phyloP scores from a whole-genome alignment of 2,329 filamentous ascomycete species.

The Passalora sequoiae region DNA sequence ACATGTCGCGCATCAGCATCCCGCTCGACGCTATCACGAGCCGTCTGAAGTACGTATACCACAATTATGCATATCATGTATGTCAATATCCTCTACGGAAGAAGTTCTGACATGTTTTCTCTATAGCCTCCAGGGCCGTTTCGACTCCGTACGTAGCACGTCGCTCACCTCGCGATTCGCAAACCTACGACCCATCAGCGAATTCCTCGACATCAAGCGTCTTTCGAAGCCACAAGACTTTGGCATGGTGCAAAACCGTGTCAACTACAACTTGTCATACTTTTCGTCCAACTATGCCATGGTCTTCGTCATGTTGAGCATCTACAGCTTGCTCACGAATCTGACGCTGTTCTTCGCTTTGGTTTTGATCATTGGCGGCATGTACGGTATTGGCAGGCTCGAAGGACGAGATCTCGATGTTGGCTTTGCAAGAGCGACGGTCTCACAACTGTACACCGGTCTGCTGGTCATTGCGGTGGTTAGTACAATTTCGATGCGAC shows the following conservation, averaged over 20 bases:
- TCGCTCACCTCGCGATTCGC: slow-evolving; percentile 78
- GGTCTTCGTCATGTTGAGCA: slow-evolving; percentile 88
- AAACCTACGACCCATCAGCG: slow-evolving; percentile 82
- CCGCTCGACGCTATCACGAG: slow-evolving; percentile 88
- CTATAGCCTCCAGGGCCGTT: slow-evolving; percentile 63
- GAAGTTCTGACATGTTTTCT: slow-evolving; percentile 11
- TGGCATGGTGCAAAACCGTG: slow-evolving; percentile 77
- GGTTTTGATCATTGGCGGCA: slow-evolving; percentile 74
- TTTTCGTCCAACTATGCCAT: slow-evolving; percentile 98
- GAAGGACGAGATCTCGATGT: slow-evolving; percentile 83
- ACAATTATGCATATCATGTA: not conserved
- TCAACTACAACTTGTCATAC: slow-evolving; percentile 95
- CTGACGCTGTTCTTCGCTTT: slow-evolving; percentile 85
- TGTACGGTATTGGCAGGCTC: slow-evolving; percentile 88
- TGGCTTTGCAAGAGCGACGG: slow-evolving; percentile 73
- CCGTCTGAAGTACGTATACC: slow-evolving; percentile 60
- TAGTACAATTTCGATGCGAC: too few species aligned
- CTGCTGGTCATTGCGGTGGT: slow-evolving; percentile 71
- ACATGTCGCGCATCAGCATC: slow-evolving; percentile 68
- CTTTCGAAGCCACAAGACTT: slow-evolving; percentile 93
- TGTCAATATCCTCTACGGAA: too few species aligned
- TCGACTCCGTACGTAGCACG: slow-evolving; percentile 74
- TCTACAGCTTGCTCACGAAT: slow-evolving; percentile 93
- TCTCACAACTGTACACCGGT: slow-evolving; percentile 89
- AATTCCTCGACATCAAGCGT: slow-evolving; percentile 95